phyloP scores from a whole-genome alignment of 1,284 basidiomycete species.

The Phylloporus gajari region DNA sequence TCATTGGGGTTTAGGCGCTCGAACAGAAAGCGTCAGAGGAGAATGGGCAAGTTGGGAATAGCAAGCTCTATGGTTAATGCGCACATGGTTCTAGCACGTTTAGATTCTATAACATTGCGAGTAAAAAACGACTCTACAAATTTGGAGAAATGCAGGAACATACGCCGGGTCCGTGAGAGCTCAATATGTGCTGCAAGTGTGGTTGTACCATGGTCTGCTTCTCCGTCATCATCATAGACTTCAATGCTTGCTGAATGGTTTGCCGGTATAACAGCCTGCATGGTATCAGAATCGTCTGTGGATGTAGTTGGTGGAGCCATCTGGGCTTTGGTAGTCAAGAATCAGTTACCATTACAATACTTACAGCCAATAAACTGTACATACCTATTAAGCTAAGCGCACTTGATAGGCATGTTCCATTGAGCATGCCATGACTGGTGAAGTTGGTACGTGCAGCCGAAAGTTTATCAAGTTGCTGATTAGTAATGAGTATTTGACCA shows the following conservation, averaged over 20 bases:
- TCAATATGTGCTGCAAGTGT: not conserved
- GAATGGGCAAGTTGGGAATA: constrained; percentile 24
- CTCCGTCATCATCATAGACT: not conserved
- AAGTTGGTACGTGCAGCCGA: too few species aligned
- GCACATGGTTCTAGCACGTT: constrained; percentile 13
- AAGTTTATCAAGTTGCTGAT: not conserved
- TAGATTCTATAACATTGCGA: constrained; percentile 5
- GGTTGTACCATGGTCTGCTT: constrained; percentile 4
- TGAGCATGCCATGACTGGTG: too few species aligned
- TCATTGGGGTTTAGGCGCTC: constrained; percentile 9
- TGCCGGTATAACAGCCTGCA: not conserved
- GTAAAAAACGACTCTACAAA: not conserved
- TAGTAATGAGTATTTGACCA: too few species aligned
- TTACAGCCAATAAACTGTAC: too few species aligned
- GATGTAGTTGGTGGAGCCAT: not conserved
- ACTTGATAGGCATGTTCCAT: too few species aligned
- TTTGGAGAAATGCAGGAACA: not conserved
- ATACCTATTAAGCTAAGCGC: not conserved
- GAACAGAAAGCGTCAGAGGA: constrained; percentile 14
- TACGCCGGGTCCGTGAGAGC: not conserved
- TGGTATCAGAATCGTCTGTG: not conserved
- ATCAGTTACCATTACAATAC: too few species aligned
- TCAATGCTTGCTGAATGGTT: not conserved
- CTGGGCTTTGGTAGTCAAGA: not conserved
- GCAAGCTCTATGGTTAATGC: constrained; percentile 20